Percentiles rank a stretch among this genome's conserved stretches.
Conservation (phyloP, 306 rosid genomes). For the Ceratonia siliqua region DNA sequence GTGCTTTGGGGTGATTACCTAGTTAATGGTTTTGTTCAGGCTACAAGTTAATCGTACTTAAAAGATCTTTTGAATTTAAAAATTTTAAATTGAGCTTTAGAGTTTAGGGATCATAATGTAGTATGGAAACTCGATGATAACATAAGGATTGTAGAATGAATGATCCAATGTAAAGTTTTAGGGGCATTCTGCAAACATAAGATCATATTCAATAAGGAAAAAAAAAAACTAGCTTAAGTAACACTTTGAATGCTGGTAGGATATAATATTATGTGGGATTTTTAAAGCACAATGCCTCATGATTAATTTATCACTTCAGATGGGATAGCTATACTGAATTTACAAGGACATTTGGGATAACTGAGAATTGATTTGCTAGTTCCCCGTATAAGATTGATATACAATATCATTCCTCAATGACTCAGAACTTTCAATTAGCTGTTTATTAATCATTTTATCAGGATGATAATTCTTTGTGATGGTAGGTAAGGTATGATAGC, state of each 20-base stretch:
- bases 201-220: no score
- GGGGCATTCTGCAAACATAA: no score
- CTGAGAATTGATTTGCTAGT: neutral
- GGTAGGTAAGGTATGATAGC: constrained; percentile 2
- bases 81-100: no score
- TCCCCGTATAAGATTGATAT: neutral
- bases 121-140: no score
- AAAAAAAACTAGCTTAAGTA: no score
- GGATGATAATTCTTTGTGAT: neutral
- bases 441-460: neutral
- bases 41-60: no score
- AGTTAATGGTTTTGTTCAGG: neutral
- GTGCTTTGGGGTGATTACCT: neutral
- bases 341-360: neutral
- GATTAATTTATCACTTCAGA: neutral
- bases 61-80: no score
- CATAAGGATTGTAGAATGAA: neutral
- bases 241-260: neutral
- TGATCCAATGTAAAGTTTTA: neutral
- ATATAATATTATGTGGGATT: neutral
- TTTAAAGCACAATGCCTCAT: neutral
- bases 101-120: no score
- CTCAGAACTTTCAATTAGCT: neutral
- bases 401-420: neutral
- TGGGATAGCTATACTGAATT: neutral